Conservation (phyloP, 1,284 basidiomycete species). For the Xerocomus alliaceus region DNA sequence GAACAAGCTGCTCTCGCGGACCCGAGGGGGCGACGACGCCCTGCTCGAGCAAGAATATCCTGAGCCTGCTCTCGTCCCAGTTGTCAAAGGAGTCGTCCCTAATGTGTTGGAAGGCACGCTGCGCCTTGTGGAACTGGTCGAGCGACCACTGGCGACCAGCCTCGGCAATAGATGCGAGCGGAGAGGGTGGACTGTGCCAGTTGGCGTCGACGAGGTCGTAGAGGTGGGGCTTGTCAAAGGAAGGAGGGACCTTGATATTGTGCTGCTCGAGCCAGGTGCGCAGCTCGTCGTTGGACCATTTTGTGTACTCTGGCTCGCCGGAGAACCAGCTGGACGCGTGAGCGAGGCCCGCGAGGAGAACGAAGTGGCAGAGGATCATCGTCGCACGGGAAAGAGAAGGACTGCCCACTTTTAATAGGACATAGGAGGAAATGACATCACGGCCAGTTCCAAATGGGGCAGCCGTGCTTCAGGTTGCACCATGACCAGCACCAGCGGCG, state of each 20-base stretch:
- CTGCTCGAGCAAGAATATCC: constrained; percentile 85
- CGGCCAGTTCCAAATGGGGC: constrained; percentile 12
- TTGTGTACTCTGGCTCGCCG: constrained; percentile 54
- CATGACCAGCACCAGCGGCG: not conserved
- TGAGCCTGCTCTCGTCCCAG: constrained; percentile 84
- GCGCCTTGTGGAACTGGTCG: constrained; percentile 68
- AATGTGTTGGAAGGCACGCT: constrained; percentile 67
- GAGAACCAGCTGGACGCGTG: constrained; percentile 39
- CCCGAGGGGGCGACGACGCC: constrained; percentile 84
- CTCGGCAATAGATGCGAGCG: constrained; percentile 16
- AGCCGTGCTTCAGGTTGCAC: not conserved
- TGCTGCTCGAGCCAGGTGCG: constrained; percentile 76
- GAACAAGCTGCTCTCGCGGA: constrained; percentile 78
- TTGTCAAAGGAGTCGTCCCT: constrained; percentile 65
- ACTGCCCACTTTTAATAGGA: too few species aligned
- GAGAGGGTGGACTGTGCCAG: constrained; percentile 62
- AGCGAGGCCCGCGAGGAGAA: constrained; percentile 26
- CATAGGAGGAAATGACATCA: constrained; percentile 38
- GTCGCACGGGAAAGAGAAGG: not conserved
- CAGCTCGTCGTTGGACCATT: constrained; percentile 71
- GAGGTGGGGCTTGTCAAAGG: constrained; percentile 55
- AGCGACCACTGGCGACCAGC: constrained; percentile 54
- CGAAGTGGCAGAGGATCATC: constrained; percentile 12
- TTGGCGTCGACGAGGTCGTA: constrained; percentile 65
- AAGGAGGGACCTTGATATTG: constrained; percentile 64